Evolutionary conservation across 2,329 filamentous ascomycete species (phyloP), one percentile per base, ranked within the genome.

Genomic region (Cryoendolithus antarcticus): DNA sequence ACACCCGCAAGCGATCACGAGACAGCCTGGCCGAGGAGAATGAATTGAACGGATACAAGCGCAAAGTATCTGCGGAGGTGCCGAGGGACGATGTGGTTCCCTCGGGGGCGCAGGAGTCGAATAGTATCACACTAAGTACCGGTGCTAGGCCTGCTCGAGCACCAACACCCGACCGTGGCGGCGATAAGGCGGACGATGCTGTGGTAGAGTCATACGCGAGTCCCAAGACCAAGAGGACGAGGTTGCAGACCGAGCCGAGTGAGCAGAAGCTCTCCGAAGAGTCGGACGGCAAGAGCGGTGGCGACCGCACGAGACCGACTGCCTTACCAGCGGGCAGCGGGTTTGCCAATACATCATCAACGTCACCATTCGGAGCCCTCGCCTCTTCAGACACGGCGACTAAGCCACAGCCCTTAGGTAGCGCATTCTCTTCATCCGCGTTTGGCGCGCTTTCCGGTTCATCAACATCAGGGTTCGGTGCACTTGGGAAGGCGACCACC

Each of bases 341-440:
- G 9, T 70, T 68, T 37, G 56, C 62, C 31, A 67, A 68, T 43
- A 58, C 58, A 5, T 66, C 65, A 28, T 54, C 65, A 13, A 53
- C 60, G 9, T 67, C 69, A 35, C 69, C 68, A 3, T 72, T 73
- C 46, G 60, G 64, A 36, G 55, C 62, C 32, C 56, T 71, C 38
- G 53, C 61, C 11, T 51, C 56, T 34, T 34, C 51, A 3, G 29
- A 46, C 19, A 21, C 19, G 19, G 19, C 19, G 19, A 21, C 19
- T 21, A 42, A 61, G 19, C 41, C 54, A 35, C 55, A 64, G 42
- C 62, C 64, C 4, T 63, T 65, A 4, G 45, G 61, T 4, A 59
- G 59, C 32, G 65, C 66, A 6, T 82, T 82, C 53, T 65, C 65
- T 32, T 53, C 61, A 3, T 69, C 66, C 30, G 64, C 58, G 11